Conservation (phyloP, 352 stramenopile species). For the Phytophthora aleatoria region DNA sequence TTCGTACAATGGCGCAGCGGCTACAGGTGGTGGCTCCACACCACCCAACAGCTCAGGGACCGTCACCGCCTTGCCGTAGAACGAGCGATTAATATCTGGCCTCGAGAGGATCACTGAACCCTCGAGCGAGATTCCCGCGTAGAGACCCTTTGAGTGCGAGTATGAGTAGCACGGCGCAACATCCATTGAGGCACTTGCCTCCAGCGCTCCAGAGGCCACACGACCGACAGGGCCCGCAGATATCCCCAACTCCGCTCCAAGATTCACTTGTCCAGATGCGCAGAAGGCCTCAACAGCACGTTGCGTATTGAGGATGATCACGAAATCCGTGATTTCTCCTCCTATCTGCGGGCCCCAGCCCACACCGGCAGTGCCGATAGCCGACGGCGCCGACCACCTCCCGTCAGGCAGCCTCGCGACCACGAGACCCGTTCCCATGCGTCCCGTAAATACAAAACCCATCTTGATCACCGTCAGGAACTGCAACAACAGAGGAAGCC, state of each 20-base stretch:
- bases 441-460: constrained; percentile 85
- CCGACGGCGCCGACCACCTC: constrained; percentile 95
- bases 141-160: constrained; percentile 91
- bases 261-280: constrained; percentile 87
- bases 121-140: constrained; percentile 89
- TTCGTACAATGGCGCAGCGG: constrained; percentile 86
- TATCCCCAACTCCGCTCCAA: constrained; percentile 90
- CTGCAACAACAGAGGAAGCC: constrained; percentile 30
- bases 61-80: constrained; percentile 88
- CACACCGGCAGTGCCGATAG: constrained; percentile 91
- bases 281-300: constrained; percentile 86
- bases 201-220: constrained; percentile 72
- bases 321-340: constrained; percentile 92
- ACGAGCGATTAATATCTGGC: constrained; percentile 90
- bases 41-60: constrained; percentile 77
- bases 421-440: constrained; percentile 93
- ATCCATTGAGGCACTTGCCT: constrained; percentile 76
- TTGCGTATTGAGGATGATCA: constrained; percentile 94
- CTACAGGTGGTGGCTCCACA: constrained; percentile 77
- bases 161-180: constrained; percentile 93
- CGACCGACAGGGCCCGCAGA: constrained; percentile 91
- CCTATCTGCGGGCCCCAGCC: constrained; percentile 93
- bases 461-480: constrained; percentile 94
- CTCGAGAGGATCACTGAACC: constrained; percentile 90
- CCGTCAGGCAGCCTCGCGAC: constrained; percentile 91